Evolutionary conservation across 306 rosid genomes (phyloP).

Genomic region (Vicia faba): DNA sequence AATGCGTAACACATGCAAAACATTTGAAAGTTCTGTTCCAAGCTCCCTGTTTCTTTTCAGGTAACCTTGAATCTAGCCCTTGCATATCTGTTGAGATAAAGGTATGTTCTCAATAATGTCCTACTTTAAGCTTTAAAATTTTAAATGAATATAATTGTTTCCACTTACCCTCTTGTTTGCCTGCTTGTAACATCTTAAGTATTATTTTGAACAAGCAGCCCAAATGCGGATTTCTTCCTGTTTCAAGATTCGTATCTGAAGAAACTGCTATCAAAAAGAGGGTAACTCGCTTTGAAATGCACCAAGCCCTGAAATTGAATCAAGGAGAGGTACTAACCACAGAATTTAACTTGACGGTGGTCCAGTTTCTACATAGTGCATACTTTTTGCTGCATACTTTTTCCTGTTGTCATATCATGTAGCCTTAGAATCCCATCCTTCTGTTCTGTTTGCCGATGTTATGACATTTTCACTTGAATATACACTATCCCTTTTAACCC

Average conservation of each 20-base stretch:
- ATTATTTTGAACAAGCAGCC: constrained; percentile 59
- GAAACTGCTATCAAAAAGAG: constrained; percentile 63
- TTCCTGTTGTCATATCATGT: constrained; percentile 29
- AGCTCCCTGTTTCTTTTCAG: constrained; percentile 51
- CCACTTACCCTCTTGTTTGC: constrained; percentile 4
- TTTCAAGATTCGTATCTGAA: constrained; percentile 73
- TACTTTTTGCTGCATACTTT: no score
- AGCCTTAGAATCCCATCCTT: constrained; percentile 21
- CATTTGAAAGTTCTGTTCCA: constrained; percentile 25
- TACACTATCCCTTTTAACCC: constrained; percentile 4
- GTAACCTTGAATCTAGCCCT: constrained; percentile 49
- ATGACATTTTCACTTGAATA: constrained; percentile 12
- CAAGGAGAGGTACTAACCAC: constrained; percentile 65
- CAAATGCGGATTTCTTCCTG: constrained; percentile 93
- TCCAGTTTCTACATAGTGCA: no score
- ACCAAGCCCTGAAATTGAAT: constrained; percentile 86
- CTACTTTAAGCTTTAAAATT: constrained; percentile 16
- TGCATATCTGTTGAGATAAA: constrained; percentile 91
- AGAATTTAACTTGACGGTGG: no score
- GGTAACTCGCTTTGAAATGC: constrained; percentile 86
- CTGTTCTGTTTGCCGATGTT: constrained; percentile 11
- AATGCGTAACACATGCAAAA: not conserved
- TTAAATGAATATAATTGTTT: constrained; percentile 28
- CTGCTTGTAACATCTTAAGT: constrained; percentile 25
- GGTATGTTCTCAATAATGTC: constrained; percentile 44